Evolutionary conservation across 2,329 filamentous ascomycete species (phyloP), one percentile per base, ranked within the genome.

Genomic region (Botrytis cinerea): DNA sequence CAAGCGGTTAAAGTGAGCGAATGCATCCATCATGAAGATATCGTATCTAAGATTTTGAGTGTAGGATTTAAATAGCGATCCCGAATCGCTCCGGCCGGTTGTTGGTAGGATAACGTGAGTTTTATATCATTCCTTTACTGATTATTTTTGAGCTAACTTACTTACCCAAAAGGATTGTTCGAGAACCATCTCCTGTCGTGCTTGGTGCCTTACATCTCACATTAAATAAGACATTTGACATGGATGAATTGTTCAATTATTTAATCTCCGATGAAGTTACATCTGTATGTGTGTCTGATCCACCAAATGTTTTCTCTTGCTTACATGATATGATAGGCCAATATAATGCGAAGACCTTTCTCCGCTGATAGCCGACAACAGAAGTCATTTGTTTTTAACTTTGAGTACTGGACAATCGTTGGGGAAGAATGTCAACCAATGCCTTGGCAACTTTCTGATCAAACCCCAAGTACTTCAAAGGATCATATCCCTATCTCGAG

Each of bases 381-480:
- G 76, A 83, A 86, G 10, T 87, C 86, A 12, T 90, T 90, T 79
- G 86, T 90, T 76, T 90, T 91, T 78, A 87, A 85, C 60, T 90
- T 91, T 79, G 90, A 91, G 76, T 91, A 90, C 78, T 90, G 89
- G 78, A 91, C 89, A 8, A 84, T 90, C 10, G 85, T 91, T 20
- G 86, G 85, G 2, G 84, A 87, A 7, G 85, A 85, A 6, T 85
- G 88, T 59, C 83, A 84, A 46, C 89, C 89, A 0, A 87, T 89
- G 77, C 83, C 86, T 9, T 91, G 89, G 88, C 89, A 91, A 78
- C 82, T 84, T 32, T 85, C 86, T 54, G 88, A 90, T 48, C 48
- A n/a, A 22, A 72, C 38, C 32, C 73, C n/a, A 66, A 76, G n/a
- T 80, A 84, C 80, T 81, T 71, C 78, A 25, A 78, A 82, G 73